Evolutionary conservation across 768 basidiomycete species (phyloP).

Genomic region (Suillus placidus): DNA sequence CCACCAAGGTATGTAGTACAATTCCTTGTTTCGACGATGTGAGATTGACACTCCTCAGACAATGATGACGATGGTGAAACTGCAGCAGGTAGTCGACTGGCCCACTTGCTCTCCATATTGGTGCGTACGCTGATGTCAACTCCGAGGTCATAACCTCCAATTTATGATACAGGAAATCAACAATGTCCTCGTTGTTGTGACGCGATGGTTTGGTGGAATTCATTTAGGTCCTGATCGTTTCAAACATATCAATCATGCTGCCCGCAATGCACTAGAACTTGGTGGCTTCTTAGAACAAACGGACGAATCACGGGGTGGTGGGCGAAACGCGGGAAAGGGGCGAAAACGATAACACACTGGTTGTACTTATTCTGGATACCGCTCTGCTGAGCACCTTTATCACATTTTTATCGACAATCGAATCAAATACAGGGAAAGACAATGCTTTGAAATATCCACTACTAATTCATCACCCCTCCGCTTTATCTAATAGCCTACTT

Average conservation of each 20-base stretch:
- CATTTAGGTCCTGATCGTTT: conserved; percentile 88
- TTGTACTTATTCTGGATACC: background rate
- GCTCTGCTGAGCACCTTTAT: background rate
- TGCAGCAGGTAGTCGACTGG: conserved; percentile 87
- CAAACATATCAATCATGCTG: conserved; percentile 95
- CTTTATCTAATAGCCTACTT: background rate
- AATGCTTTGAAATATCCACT: too few species aligned
- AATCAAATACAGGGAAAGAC: background rate
- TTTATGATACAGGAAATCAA: conserved; percentile 60
- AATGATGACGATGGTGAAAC: conserved; percentile 96
- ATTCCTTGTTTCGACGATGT: background rate
- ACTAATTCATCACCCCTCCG: background rate
- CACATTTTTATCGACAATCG: background rate
- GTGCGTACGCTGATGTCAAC: conserved; percentile 41
- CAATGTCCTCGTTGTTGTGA: conserved; percentile 88
- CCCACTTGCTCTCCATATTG: conserved; percentile 88
- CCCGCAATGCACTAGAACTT: conserved; percentile 83
- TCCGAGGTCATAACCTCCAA: background rate
- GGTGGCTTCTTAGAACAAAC: conserved; percentile 79
- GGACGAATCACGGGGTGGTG: conserved; percentile 30
- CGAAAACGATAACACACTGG: conserved; percentile 27
- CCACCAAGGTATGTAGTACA: conserved; percentile 63
- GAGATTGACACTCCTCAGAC: conserved; percentile 48
- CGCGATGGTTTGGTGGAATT: conserved; percentile 92
- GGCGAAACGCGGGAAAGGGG: conserved; percentile 25